Evolutionary conservation across 192 early-diverging fungal genomes (phyloP), one percentile per base, ranked within the genome.

Genomic region (Backusella australiensis): DNA sequence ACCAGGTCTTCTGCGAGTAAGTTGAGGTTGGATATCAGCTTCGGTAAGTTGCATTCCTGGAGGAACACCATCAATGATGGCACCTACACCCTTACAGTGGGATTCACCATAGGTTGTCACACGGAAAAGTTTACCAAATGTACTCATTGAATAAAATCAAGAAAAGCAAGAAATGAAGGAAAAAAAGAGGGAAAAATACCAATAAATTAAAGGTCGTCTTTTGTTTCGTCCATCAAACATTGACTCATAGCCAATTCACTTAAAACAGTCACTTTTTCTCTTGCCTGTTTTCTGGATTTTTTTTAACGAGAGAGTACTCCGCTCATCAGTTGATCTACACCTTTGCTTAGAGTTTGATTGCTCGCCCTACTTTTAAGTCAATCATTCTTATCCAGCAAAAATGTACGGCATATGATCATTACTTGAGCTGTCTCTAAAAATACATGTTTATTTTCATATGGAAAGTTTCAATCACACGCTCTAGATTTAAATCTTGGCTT

Each of bases 91-190:
- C 78, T 97, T 98, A 87, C 98, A 98, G 88, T 99, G 98, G 39
- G 96, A 98, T 85, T 99, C 97, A 75, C 97, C 97, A 85, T 92
- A 98, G 39, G 97, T 99, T 1, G 96, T 96, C 21, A 98, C 94
- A 72, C 94, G 89, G 86, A 91, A 97, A 69, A 89, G 82, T 36
- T 83, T 92, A 72, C 96, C 96, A 86, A 97, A 97, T 12, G 91
- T 90, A 75, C 91, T 93, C 96, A 95, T 95, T 63, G 4, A 14
- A 32, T 32, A 32, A 32, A 32, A 32, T 32, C 32, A 32, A 59
- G 8, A 59, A 59, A 29, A 63, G n/a, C 6, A 68, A 35, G 34
- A 35, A 34, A 34, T 67, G 12, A 67, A 34, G 65, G 17, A 8
- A 32, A 68, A 19, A 68, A 34, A 35, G 35, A 68, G 15, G 35